phyloP scores from a whole-genome alignment of 129 eudicot genomes.

The carrot (Daucus carota) region DH1_v3.0 NC_030386.2:14864001-14864500 shows the following conservation, averaged over 20 bases:
- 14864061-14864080: not conserved
- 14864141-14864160: not conserved
- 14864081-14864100: not conserved
- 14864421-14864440: no score
- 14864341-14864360: no score
- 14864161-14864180: not conserved
- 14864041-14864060: not conserved
- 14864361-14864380: no score
- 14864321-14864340: no score
- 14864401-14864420: no score
- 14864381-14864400: no score
- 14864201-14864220: not conserved
- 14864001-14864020: conserved; percentile 38
- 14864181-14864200: not conserved
- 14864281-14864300: not conserved
- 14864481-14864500: no score
- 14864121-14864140: not conserved
- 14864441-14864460: no score
- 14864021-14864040: not conserved
- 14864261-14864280: not conserved
- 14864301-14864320: not conserved
- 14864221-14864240: not conserved
- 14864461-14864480: no score
- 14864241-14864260: not conserved
- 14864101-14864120: not conserved